Percentiles rank a stretch among this genome's conserved stretches.
Conservation (phyloP, 1,139 yeast species). For the Debaryomycetaceae sp. region DNA sequence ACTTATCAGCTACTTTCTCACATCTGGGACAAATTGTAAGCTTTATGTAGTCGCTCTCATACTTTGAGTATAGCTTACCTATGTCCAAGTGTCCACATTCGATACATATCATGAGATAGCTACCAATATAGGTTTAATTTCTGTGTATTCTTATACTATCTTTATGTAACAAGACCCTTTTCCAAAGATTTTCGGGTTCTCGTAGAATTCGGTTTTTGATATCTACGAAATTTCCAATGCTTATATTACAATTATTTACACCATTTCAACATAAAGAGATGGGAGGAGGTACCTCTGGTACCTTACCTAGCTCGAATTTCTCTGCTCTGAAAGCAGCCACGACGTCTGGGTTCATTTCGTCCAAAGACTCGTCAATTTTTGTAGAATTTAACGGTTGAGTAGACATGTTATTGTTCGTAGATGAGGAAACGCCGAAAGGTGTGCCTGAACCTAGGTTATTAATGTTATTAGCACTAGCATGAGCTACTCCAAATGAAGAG, state of each 20-base stretch:
- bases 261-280: conserved; percentile 15
- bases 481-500: conserved; percentile 5
- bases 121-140: too few species aligned
- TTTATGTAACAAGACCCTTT: too few species aligned
- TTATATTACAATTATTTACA: neutral
- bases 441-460: neutral
- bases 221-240: neutral
- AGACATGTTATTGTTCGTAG: neutral
- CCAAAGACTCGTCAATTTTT: conserved; percentile 1
- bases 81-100: conserved; percentile 70
- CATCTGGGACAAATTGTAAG: conserved; percentile 77
- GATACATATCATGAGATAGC: conserved; percentile 69
- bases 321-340: conserved; percentile 49
- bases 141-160: too few species aligned
- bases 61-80: conserved; percentile 62
- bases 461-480: neutral
- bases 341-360: conserved; percentile 24
- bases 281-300: conserved; percentile 86
- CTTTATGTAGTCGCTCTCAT: conserved; percentile 76
- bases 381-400: conserved; percentile 1
- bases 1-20: conserved; percentile 76
- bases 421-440: neutral
- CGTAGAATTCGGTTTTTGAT: neutral
- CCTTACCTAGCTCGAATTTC: conserved; percentile 56
- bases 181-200: too few species aligned